phyloP scores from a whole-genome alignment of 768 basidiomycete genomes.

The Lyophyllum decastes region DNA sequence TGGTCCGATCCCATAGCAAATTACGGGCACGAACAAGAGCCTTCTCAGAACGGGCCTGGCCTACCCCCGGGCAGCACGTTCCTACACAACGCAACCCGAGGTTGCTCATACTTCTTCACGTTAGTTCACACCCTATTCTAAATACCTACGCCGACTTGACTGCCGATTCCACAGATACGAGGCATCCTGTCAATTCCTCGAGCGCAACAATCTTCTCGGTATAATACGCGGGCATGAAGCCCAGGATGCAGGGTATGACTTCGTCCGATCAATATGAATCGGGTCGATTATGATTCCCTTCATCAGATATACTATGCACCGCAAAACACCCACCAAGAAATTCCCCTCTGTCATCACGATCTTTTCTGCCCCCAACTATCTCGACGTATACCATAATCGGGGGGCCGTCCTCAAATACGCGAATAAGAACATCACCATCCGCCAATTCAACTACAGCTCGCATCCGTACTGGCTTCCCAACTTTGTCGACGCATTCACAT shows the following conservation, averaged over 20 bases:
- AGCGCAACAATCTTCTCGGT: slow-evolving; percentile 87
- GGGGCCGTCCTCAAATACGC: slow-evolving; percentile 97
- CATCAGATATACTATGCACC: slow-evolving; percentile 86
- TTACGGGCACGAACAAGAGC: slow-evolving; percentile 81
- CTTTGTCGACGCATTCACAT: slow-evolving; percentile 98
- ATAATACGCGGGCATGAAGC: slow-evolving; percentile 97
- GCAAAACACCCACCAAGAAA: slow-evolving; percentile 91
- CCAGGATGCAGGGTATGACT: slow-evolving; percentile 86
- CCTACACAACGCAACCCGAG: slow-evolving; percentile 82
- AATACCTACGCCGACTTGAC: slow-evolving; percentile 27
- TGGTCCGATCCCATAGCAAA: slow-evolving; percentile 95
- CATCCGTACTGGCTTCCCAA: slow-evolving; percentile 96
- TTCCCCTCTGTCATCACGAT: slow-evolving; percentile 98
- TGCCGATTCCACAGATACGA: slow-evolving; percentile 51
- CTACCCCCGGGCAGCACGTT: slow-evolving; percentile 62
- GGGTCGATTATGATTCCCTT: neutral
- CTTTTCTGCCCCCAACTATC: slow-evolving; percentile 96
- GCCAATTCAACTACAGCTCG: slow-evolving; percentile 79
- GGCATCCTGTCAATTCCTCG: slow-evolving; percentile 92
- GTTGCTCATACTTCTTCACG: slow-evolving; percentile 94
- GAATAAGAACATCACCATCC: slow-evolving; percentile 94
- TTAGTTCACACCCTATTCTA: slow-evolving; percentile 41
- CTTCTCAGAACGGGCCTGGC: slow-evolving; percentile 46
- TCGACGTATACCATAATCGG: slow-evolving; percentile 96
- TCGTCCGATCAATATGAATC: neutral